Percentiles rank a stretch among this genome's conserved stretches.
phyloP scores from a whole-genome alignment of 75 land plant species.

The Larix kaempferi region DNA sequence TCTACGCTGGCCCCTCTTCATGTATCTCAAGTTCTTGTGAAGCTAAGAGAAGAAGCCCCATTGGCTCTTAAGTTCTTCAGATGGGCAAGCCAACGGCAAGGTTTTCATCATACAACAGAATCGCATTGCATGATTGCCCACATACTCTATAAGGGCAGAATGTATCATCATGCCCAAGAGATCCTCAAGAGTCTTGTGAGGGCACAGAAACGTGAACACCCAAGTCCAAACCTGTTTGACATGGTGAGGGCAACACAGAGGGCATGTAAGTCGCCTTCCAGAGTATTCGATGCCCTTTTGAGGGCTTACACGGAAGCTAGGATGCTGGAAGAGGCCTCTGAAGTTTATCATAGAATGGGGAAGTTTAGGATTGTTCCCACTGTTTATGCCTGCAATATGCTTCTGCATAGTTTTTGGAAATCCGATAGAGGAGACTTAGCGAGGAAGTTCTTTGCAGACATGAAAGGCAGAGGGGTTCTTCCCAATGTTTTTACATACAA shows the following conservation, averaged over 20 bases:
- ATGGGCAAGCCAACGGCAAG: conserved; percentile 35
- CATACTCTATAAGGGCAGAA: conserved; percentile 38
- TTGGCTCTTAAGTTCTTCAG: conserved; percentile 37
- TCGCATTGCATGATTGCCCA: conserved; percentile 38
- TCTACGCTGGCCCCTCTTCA: conserved; percentile 27
- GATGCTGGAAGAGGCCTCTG: conserved; percentile 35
- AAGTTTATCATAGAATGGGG: conserved; percentile 46
- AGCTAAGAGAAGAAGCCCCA: conserved; percentile 22
- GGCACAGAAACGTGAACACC: neutral
- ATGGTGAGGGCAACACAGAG: conserved; percentile 27
- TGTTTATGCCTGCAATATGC: conserved; percentile 58
- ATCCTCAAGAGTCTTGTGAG: conserved; percentile 19
- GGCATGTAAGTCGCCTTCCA: conserved; percentile 17
- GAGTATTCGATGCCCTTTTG: conserved; percentile 57
- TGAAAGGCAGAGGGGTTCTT: conserved; percentile 29
- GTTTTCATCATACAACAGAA: conserved; percentile 38
- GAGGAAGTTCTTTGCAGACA: conserved; percentile 43
- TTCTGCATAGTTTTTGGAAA: conserved; percentile 50
- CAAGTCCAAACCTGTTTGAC: conserved; percentile 19
- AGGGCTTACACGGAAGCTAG: conserved; percentile 39
- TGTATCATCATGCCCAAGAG: conserved; percentile 27
- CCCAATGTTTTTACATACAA: conserved; percentile 54
- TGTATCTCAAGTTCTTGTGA: conserved; percentile 24
- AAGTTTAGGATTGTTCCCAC: conserved; percentile 45
- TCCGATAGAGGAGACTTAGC: conserved; percentile 23